phyloP scores from a whole-genome alignment of 768 basidiomycete genomes.

The Coprinopsis sp. region DNA sequence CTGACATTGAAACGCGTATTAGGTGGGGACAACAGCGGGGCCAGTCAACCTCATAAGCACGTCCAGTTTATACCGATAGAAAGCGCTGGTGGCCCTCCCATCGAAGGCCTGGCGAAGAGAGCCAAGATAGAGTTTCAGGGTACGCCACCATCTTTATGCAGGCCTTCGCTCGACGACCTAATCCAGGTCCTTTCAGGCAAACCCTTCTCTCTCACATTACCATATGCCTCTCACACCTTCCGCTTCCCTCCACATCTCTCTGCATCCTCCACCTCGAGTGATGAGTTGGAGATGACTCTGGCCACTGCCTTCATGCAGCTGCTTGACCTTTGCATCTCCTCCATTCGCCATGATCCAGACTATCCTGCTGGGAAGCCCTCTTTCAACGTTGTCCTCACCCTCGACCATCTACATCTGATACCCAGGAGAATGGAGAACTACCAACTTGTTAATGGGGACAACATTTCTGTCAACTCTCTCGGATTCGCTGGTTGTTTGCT shows the following conservation, averaged over 20 bases:
- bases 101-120: constrained; percentile 63
- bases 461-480: constrained; percentile 75
- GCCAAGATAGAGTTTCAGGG: constrained; percentile 57
- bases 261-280: constrained; percentile 30
- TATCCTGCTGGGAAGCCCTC: constrained; percentile 65
- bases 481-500: constrained; percentile 89
- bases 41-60: constrained; percentile 89
- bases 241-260: constrained; percentile 48
- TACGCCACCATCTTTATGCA: constrained; percentile 19
- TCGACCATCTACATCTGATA: constrained; percentile 81
- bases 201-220: constrained; percentile 68
- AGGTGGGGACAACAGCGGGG: constrained; percentile 79
- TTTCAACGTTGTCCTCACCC: constrained; percentile 79
- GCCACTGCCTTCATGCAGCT: constrained; percentile 64
- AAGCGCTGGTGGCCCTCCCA: constrained; percentile 60
- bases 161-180: neutral
- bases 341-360: constrained; percentile 59
- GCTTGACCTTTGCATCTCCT: constrained; percentile 72
- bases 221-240: constrained; percentile 78
- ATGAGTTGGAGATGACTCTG: constrained; percentile 47
- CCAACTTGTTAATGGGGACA: constrained; percentile 44
- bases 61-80: constrained; percentile 76
- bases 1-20: no score
- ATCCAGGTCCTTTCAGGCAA: constrained; percentile 41
- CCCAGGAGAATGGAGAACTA: constrained; percentile 70